Percentiles rank a stretch among this genome's conserved stretches.
These are phyloP conservation scores for Hymenoscyphus fructigenus DNA, from an alignment of 2,329 filamentous ascomycete species.

Conservation along the genomic window DNA sequence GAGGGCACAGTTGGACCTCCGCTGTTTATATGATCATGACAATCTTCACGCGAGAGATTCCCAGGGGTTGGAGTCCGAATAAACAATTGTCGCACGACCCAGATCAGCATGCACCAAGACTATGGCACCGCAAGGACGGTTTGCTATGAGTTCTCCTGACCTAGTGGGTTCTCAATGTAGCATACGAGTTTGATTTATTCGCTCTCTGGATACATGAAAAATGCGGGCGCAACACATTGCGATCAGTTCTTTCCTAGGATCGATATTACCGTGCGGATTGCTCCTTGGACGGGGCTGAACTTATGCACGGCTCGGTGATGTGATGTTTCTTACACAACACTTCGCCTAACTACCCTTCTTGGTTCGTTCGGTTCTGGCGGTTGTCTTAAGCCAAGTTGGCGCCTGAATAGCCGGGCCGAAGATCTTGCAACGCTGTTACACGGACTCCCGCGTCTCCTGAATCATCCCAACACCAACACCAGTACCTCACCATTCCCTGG, in stretches of 20 bases:
- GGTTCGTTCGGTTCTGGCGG: neutral
- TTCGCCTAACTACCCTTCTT: neutral
- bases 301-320: constrained; percentile 15
- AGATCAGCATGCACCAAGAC: neutral
- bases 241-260: neutral
- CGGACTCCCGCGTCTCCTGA: constrained; percentile 8
- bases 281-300: constrained; percentile 1
- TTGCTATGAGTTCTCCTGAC: neutral
- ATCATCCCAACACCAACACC: constrained; percentile 1
- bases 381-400: neutral
- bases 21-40: constrained; percentile 8
- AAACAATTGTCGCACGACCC: neutral
- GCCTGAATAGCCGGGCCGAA: neutral
- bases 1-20: neutral
- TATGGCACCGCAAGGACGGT: neutral
- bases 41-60: neutral
- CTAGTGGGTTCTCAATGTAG: neutral
- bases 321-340: neutral
- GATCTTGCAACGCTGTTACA: constrained; percentile 3
- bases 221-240: neutral
- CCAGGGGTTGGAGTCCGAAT: neutral
- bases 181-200: neutral
- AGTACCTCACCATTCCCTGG: neutral
- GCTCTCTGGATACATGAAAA: neutral
- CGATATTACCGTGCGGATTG: neutral